Evolutionary conservation across 805 yeast species (phyloP).

Genomic region (Wickerhamomyces strasburgensis): DNA sequence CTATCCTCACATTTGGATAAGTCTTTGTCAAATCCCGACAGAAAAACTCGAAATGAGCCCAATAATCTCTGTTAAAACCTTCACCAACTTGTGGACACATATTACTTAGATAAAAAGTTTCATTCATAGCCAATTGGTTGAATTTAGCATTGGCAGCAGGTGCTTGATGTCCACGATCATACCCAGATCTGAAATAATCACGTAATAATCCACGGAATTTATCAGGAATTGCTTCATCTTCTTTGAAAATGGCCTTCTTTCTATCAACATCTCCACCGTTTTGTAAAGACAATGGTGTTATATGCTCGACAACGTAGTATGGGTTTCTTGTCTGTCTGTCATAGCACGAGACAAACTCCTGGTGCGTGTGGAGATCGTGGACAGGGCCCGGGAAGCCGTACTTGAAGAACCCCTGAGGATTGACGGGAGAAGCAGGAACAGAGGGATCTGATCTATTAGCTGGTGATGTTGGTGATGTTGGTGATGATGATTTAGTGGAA

Average conservation of each 20-base stretch:
- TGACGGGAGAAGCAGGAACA: slow-evolving; percentile 35
- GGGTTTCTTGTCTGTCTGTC: slow-evolving; percentile 86
- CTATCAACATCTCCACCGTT: slow-evolving; percentile 58
- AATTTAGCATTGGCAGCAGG: slow-evolving; percentile 97
- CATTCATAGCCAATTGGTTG: slow-evolving; percentile 89
- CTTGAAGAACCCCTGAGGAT: slow-evolving; percentile 78
- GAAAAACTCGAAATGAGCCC: slow-evolving; percentile 96
- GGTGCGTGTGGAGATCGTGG: slow-evolving; percentile 70
- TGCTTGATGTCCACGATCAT: slow-evolving; percentile 95
- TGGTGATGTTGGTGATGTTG: slow-evolving; percentile 9
- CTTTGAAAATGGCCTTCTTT: slow-evolving; percentile 75
- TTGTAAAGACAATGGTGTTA: slow-evolving; percentile 66
- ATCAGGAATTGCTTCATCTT: slow-evolving; percentile 77
- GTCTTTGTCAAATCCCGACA: slow-evolving; percentile 68
- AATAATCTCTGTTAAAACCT: slow-evolving; percentile 94
- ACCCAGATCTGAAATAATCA: slow-evolving; percentile 93
- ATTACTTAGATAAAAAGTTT: slow-evolving; percentile 84
- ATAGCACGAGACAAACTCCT: slow-evolving; percentile 80
- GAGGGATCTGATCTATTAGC: slow-evolving; percentile 11
- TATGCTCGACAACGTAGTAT: slow-evolving; percentile 80
- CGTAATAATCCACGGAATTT: slow-evolving; percentile 69
- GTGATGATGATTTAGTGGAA: slow-evolving; percentile 1
- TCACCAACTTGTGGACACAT: slow-evolving; percentile 97
- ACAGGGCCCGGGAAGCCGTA: slow-evolving; percentile 96
- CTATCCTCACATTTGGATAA: slow-evolving; percentile 73